Percentiles rank a stretch among this genome's conserved stretches.
These are phyloP conservation scores for Gaeumannomyces sp. DNA, from an alignment of 2,329 filamentous ascomycete species.

Conservation along the genomic window DNA sequence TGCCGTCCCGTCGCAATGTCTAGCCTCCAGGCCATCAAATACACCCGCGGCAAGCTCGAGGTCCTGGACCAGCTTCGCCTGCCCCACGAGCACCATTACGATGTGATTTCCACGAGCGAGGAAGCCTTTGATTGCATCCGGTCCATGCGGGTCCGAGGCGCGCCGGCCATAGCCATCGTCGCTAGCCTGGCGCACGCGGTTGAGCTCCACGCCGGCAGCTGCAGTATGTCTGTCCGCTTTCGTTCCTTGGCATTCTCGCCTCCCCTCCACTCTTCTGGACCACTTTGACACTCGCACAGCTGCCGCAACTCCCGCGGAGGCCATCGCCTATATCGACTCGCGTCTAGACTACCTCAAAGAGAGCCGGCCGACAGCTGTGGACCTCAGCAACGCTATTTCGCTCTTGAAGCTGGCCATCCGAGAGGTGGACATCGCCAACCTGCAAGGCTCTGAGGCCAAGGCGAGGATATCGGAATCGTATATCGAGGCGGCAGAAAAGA, in stretches of 20 bases:
- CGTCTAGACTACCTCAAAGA: constrained; percentile 82
- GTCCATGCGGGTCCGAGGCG: constrained; percentile 73
- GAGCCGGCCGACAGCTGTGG: constrained; percentile 90
- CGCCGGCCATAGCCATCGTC: constrained; percentile 97
- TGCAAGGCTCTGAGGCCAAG: constrained; percentile 35
- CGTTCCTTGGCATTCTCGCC: constrained; percentile 14
- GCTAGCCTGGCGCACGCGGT: constrained; percentile 83
- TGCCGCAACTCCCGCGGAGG: constrained; percentile 43
- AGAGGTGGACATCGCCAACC: constrained; percentile 33
- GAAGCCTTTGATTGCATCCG: constrained; percentile 80
- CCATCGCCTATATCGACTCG: constrained; percentile 65
- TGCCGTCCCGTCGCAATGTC: constrained; percentile 33
- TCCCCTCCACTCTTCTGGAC: not conserved
- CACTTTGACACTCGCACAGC: constrained; percentile 13
- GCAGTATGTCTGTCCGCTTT: constrained; percentile 27
- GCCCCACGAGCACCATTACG: constrained; percentile 74
- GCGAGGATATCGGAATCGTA: constrained; percentile 61
- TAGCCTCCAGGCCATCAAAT: constrained; percentile 71
- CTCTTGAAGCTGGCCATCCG: constrained; percentile 66
- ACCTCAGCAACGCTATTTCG: constrained; percentile 81
- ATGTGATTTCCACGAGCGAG: constrained; percentile 60
- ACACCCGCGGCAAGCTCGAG: constrained; percentile 62
- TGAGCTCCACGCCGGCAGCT: constrained; percentile 59
- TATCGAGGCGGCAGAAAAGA: constrained; percentile 73
- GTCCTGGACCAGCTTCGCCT: constrained; percentile 81